Conservation (phyloP, 2,329 filamentous ascomycete species). For the Botryotinia calthae region DNA sequence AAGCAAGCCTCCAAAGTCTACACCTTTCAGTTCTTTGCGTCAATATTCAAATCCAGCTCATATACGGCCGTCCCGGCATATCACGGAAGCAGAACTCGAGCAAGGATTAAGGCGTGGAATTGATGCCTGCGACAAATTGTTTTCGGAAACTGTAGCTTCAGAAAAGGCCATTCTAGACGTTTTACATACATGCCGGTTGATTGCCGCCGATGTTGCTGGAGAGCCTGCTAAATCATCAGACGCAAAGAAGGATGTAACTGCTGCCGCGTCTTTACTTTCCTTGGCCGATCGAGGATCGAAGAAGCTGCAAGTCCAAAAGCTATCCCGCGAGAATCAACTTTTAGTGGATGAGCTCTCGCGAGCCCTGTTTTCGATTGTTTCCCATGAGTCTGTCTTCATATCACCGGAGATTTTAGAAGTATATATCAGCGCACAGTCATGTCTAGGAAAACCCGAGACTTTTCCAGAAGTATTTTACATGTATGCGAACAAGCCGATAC, state of each 20-base stretch:
- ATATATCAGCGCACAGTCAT: slow-evolving; percentile 75
- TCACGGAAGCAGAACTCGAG: slow-evolving; percentile 28
- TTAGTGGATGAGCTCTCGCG: slow-evolving; percentile 52
- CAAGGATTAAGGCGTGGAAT: slow-evolving; percentile 29
- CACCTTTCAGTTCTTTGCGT: not conserved
- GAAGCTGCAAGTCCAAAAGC: slow-evolving; percentile 25
- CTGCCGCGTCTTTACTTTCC: slow-evolving; percentile 55
- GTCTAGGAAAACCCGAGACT: slow-evolving; percentile 69
- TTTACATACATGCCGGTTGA: slow-evolving; percentile 29
- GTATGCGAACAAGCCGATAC: slow-evolving; percentile 79
- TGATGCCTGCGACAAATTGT: slow-evolving; percentile 27
- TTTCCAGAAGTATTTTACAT: slow-evolving; percentile 78
- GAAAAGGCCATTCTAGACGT: slow-evolving; percentile 28
- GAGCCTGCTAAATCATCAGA: slow-evolving; percentile 26
- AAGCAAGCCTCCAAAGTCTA: slow-evolving; percentile 8
- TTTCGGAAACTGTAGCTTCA: slow-evolving; percentile 29
- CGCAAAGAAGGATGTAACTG: slow-evolving; percentile 34
- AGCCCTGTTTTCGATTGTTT: slow-evolving; percentile 66
- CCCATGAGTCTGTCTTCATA: slow-evolving; percentile 76
- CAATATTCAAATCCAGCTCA: not conserved
- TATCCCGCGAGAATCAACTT: slow-evolving; percentile 24
- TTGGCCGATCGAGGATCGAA: slow-evolving; percentile 38
- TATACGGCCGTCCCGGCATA: slow-evolving; percentile 4
- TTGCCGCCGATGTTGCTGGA: slow-evolving; percentile 30
- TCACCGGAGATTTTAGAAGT: slow-evolving; percentile 66